phyloP scores from a whole-genome alignment of 768 basidiomycete genomes.

The Phanerochaete carnosa region DNA sequence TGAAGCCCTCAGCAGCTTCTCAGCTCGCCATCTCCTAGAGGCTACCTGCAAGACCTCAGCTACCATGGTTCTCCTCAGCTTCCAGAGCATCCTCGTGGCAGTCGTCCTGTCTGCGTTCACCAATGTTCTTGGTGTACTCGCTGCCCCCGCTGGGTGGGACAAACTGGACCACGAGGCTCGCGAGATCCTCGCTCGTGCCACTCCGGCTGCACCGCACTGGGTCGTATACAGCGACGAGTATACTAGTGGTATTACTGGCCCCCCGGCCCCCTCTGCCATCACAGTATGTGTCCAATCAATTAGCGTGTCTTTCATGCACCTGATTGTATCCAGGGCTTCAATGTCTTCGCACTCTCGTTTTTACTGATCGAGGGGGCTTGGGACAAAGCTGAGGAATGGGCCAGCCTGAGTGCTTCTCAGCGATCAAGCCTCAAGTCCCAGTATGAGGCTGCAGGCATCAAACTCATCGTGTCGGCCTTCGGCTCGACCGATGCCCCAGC shows the following conservation, averaged over 20 bases:
- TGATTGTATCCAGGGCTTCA: constrained; percentile 42
- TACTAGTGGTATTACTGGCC: constrained; percentile 42
- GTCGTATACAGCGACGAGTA: constrained; percentile 41
- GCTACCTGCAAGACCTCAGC: background rate
- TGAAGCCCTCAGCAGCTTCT: background rate
- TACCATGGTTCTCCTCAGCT: background rate
- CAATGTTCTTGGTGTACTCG: background rate
- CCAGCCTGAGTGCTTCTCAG: constrained; percentile 38
- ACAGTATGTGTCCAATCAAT: constrained; percentile 27
- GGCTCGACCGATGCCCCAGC: constrained; percentile 55
- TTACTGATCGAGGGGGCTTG: constrained; percentile 51
- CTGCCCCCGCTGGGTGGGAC: background rate
- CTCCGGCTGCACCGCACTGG: constrained; percentile 48
- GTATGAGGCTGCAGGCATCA: constrained; percentile 58
- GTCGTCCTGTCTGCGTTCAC: constrained; percentile 1
- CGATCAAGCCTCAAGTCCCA: constrained; percentile 47
- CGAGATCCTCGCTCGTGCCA: constrained; percentile 21
- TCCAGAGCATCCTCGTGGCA: background rate
- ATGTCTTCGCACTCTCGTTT: constrained; percentile 57
- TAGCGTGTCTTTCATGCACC: background rate
- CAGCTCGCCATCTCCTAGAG: background rate
- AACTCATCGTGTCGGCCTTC: constrained; percentile 62
- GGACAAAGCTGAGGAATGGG: constrained; percentile 62
- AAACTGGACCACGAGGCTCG: constrained; percentile 14
- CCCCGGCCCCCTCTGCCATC: constrained; percentile 44